Evolutionary conservation across 371 early-diverging fungal species (phyloP).

Genomic region (Mortierella sp.): DNA sequence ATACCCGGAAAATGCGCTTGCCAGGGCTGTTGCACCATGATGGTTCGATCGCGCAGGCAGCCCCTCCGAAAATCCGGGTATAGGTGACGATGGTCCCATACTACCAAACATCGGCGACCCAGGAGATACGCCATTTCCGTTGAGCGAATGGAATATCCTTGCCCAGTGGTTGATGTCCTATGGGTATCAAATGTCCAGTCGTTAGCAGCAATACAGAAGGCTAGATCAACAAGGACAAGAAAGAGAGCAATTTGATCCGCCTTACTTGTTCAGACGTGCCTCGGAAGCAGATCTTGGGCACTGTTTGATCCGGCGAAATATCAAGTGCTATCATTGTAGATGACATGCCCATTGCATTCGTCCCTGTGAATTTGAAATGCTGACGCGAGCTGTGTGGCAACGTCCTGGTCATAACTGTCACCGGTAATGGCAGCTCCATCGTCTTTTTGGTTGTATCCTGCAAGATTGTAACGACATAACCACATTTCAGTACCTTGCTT

Average conservation of each 20-base stretch:
- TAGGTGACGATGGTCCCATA: conserved; percentile 14
- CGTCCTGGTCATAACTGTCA: conserved; percentile 11
- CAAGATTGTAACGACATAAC: neutral
- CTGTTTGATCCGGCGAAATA: conserved; percentile 20
- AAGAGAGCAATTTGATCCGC: neutral
- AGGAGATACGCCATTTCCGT: conserved; percentile 9
- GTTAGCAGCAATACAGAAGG: neutral
- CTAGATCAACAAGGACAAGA: neutral
- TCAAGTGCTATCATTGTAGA: conserved; percentile 25
- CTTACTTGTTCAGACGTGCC: conserved; percentile 43
- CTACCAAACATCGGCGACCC: conserved; percentile 10
- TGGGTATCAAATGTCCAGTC: neutral
- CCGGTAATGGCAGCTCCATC: conserved; percentile 26
- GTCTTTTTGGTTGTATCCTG: conserved; percentile 41
- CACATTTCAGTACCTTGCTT: neutral
- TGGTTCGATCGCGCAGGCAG: neutral
- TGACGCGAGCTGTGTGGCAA: conserved; percentile 20
- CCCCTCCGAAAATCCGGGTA: neutral
- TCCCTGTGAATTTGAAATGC: conserved; percentile 11
- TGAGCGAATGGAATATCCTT: conserved; percentile 42
- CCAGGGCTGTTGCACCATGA: neutral
- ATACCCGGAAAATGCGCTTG: conserved; percentile 3
- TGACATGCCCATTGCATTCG: conserved; percentile 21
- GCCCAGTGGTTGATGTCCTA: conserved; percentile 47
- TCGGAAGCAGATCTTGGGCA: conserved; percentile 43